Conservation (phyloP, 371 early-diverging fungal species). For the Chytridium lagenaria region DNA sequence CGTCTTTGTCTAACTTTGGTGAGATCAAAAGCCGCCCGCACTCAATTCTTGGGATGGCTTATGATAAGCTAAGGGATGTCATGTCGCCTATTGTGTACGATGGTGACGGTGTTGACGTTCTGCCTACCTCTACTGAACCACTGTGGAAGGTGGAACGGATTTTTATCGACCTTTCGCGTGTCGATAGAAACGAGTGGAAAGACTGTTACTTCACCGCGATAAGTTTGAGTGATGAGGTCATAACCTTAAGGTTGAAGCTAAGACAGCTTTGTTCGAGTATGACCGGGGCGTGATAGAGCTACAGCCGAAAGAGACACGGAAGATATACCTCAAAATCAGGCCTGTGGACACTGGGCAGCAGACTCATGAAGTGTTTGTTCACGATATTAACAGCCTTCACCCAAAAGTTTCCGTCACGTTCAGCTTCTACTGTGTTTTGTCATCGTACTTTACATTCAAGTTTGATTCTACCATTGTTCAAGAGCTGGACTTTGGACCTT, state of each 20-base stretch:
- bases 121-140: not conserved
- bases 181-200: constrained; percentile 47
- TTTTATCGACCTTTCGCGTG: constrained; percentile 48
- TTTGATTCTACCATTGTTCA: not conserved
- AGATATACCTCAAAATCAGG: constrained; percentile 65
- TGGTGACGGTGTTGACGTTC: not conserved
- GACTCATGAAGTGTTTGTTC: constrained; percentile 55
- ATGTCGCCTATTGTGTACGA: not conserved
- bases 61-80: not conserved
- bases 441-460: constrained; percentile 70
- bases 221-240: constrained; percentile 33
- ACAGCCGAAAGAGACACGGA: constrained; percentile 61
- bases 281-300: constrained; percentile 7
- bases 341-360: constrained; percentile 65
- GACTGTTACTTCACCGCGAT: constrained; percentile 57
- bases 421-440: constrained; percentile 63
- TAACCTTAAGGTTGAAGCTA: constrained; percentile 3
- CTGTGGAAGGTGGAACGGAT: constrained; percentile 45
- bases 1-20: not conserved
- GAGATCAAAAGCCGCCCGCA: not conserved
- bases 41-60: not conserved
- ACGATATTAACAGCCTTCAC: not conserved
- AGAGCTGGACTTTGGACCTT: constrained; percentile 80
- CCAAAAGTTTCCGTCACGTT: constrained; percentile 56
- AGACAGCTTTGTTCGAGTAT: not conserved